Evolutionary conservation across 305 asterid genomes (phyloP).

Genomic region (Salvia sclarea): DNA sequence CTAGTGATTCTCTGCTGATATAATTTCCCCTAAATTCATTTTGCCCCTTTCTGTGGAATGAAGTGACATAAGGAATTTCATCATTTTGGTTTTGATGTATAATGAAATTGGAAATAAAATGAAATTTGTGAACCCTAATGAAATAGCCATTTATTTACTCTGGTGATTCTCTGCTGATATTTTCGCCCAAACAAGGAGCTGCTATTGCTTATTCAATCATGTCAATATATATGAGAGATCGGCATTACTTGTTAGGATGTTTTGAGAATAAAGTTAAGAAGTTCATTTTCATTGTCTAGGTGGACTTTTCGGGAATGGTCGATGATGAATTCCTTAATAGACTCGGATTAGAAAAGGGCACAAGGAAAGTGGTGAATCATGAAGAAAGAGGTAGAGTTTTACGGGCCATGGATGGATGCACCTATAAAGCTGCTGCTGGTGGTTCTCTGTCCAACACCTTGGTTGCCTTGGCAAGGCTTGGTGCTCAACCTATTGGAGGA

Average conservation of each 20-base stretch:
- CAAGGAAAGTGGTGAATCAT: constrained; percentile 86
- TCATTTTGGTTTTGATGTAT: not conserved
- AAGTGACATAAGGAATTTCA: too few relatives aligned
- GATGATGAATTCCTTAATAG: constrained; percentile 69
- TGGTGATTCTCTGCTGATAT: not conserved
- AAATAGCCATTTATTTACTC: not conserved
- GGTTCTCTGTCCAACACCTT: constrained; percentile 94
- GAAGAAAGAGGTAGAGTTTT: constrained; percentile 91
- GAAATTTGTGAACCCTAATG: not conserved
- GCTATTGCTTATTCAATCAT: not conserved
- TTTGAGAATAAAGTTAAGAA: constrained; percentile 13
- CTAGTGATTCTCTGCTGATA: not conserved
- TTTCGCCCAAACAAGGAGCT: not conserved
- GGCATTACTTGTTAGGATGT: constrained; percentile 1
- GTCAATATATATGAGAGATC: not conserved
- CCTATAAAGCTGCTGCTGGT: constrained; percentile 98
- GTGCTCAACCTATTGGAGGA: constrained; percentile 64
- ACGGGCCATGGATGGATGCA: constrained; percentile 95
- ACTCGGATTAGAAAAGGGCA: constrained; percentile 81
- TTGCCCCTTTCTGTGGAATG: too few relatives aligned
- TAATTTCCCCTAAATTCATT: not conserved
- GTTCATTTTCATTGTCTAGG: constrained; percentile 45
- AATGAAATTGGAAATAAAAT: not conserved
- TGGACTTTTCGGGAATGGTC: constrained; percentile 93
- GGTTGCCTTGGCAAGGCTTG: constrained; percentile 97